Evolutionary conservation across 495 filamentous ascomycete species (phyloP), one percentile per base, ranked within the genome.

Genomic region (Podospora pseudoanserina): DNA sequence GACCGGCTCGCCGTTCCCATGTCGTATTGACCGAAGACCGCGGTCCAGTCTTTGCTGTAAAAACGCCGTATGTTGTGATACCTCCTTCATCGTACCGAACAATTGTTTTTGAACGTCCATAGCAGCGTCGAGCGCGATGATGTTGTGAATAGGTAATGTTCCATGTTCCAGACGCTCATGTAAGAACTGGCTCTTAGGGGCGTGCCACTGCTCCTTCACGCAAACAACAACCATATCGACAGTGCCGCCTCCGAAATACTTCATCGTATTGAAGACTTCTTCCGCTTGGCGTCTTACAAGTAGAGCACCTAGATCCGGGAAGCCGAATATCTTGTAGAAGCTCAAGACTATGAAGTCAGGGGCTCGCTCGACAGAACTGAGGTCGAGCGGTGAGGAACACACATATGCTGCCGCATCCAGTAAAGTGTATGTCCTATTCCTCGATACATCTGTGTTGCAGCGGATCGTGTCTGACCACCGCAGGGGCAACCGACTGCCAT

Each of bases 251-350:
- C 94, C 94, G 76, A 98, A 98, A 73, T 94, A 98, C 70, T 79
- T 85, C 57, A 92, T 86, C 27, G 82, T 80, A 54, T 80, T 77
- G 56, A 97, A 86, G 1, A 90, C 80, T 26, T 79, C 73, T 0
- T 83, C 87, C n/a, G 90, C 84, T 44, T 83, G 82, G 68, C 92
- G 92, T 56, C 90, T 86, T 9, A 97, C 89, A 64, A 98, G 90
- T 75, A 98, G 80, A 4, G 89, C 94, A 6, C 94, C 94, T 0
- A 98, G 79, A 73, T 98, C 92, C 0, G 94, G 94, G 72, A 97
- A 97, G 4, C 94, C 94, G 76, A 97, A 98, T 26, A 98, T 95
- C 78, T 98, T 98, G 78, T 97, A 96, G 72, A 98, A 93, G 80
- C 92, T 96, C 26, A 97, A 75, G 0, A 91, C 92, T 4, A 89